phyloP scores from a whole-genome alignment of 148 eudicot species.

The Pouteria glomerata region DNA sequence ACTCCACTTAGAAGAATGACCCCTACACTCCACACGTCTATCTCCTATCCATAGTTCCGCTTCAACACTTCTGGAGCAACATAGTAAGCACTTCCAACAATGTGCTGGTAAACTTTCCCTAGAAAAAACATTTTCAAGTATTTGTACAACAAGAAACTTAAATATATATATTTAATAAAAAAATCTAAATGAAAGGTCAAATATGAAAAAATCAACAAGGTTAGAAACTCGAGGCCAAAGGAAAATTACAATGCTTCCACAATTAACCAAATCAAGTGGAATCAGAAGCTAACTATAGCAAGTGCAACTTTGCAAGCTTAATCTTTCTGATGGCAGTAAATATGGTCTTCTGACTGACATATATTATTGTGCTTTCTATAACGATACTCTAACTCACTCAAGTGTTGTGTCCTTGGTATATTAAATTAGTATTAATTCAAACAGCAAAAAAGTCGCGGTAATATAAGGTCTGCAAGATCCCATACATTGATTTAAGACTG shows the following conservation, averaged over 20 bases:
- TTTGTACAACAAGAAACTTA: neutral
- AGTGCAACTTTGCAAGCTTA: neutral
- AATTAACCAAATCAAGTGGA: no score
- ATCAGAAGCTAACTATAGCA: no score
- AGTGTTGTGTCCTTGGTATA: neutral
- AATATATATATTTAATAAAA: neutral
- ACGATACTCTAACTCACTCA: neutral
- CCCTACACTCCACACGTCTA: conserved; percentile 97
- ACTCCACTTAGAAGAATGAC: conserved; percentile 78
- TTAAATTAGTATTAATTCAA: neutral
- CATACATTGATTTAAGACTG: neutral
- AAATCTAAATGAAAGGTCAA: no score
- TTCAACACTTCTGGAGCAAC: conserved; percentile 82
- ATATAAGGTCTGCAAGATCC: neutral
- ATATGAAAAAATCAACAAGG: no score
- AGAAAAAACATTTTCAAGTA: conserved; percentile 16
- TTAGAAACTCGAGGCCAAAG: no score
- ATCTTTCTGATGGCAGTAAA: no score
- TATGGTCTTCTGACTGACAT: no score
- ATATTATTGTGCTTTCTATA: neutral
- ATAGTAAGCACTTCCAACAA: conserved; percentile 88
- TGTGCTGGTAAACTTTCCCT: conserved; percentile 54
- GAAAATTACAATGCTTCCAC: no score
- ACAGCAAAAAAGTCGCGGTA: neutral
- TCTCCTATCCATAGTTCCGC: conserved; percentile 70